Conservation (phyloP, 202 grass and related monocot genomes). For the Schoenoplectus tabernaemontani region DNA sequence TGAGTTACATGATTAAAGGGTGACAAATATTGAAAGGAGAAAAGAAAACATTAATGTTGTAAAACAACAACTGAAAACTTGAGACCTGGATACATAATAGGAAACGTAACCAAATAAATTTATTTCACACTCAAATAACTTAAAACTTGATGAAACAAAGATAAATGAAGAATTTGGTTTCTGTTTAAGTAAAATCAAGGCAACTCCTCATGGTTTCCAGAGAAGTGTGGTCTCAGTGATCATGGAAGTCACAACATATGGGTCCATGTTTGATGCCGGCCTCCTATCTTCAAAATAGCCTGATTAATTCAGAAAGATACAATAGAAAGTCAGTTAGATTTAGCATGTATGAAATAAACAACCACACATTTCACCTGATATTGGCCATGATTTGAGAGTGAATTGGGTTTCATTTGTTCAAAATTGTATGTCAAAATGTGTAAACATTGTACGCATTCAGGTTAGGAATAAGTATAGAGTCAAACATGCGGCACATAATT, state of each 20-base stretch:
- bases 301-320: constrained; percentile 7
- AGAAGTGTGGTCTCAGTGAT: constrained; percentile 68
- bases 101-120: neutral
- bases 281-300: constrained; percentile 82
- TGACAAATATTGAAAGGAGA: neutral
- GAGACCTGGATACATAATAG: neutral
- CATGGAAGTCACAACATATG: constrained; percentile 60
- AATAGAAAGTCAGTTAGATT: neutral
- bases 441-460: neutral
- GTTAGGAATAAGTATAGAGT: neutral
- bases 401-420: neutral
- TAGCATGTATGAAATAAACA: neutral
- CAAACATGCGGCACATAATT: neutral
- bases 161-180: neutral
- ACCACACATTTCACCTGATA: neutral
- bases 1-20: neutral
- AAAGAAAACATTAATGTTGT: neutral
- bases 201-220: constrained; percentile 24
- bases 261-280: constrained; percentile 84
- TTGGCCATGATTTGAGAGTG: neutral
- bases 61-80: neutral
- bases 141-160: neutral
- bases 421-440: neutral
- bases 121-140: neutral
- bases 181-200: neutral